phyloP scores from a whole-genome alignment of 2,329 filamentous ascomycete species.

The Phyllosticta capitalensis region DNA sequence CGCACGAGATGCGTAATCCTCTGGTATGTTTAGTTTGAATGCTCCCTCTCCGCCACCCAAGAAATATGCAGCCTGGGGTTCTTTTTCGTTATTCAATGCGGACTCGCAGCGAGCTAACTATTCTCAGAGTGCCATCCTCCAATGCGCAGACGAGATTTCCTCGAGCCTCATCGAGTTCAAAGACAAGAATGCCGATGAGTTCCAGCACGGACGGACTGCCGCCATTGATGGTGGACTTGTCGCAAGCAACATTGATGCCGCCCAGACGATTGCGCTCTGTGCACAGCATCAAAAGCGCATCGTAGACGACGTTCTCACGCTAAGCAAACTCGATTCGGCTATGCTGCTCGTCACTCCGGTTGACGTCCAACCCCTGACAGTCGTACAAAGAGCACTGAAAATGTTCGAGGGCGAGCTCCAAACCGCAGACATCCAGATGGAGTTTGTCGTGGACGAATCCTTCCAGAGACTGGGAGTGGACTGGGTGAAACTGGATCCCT shows the following conservation, averaged over 20 bases:
- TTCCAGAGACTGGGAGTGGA: constrained; percentile 50
- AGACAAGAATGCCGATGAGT: constrained; percentile 24
- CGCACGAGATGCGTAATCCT: constrained; percentile 69
- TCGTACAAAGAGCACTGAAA: constrained; percentile 59
- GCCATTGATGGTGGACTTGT: constrained; percentile 41
- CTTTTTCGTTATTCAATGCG: background rate
- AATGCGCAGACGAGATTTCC: constrained; percentile 67
- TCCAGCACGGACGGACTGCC: constrained; percentile 37
- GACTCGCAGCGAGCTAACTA: background rate
- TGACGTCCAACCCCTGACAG: constrained; percentile 55
- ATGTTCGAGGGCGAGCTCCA: constrained; percentile 72
- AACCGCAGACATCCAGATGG: constrained; percentile 57
- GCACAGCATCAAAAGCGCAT: constrained; percentile 66
- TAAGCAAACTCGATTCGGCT: constrained; percentile 59
- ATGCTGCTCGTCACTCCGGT: constrained; percentile 64
- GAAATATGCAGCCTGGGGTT: background rate
- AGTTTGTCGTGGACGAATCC: constrained; percentile 53
- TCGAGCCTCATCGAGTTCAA: constrained; percentile 38
- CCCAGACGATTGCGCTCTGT: constrained; percentile 68
- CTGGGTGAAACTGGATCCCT: constrained; percentile 65
- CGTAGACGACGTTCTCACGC: constrained; percentile 38
- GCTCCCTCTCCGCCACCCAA: background rate
- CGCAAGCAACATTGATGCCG: constrained; percentile 57
- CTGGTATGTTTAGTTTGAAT: constrained; percentile 27
- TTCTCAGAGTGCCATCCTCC: constrained; percentile 54